Base-by-base conservation (phyloP, 2,329 filamentous ascomycete species). In the Aspergillus aculeatinus region DNA sequence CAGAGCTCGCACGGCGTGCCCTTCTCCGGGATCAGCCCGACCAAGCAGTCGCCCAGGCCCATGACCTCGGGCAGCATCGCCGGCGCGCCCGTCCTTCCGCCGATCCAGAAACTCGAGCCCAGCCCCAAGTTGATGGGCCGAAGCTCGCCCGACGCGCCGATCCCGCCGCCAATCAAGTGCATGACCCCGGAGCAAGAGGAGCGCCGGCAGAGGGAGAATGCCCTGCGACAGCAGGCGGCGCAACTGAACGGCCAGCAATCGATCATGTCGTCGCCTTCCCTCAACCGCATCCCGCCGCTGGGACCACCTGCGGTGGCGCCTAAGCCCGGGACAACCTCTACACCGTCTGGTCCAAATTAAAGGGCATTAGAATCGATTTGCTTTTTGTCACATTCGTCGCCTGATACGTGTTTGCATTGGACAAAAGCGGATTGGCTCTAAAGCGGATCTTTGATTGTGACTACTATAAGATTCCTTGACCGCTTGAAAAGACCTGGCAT, bases 1-100 rank as follows among this genome's bases (percentile, higher is more conserved):
- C 74, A 73, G 21, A 76, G 72, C 50, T 74, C 75, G 4, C 76
- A 76, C 33, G 69, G 70, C 14, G 65, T 74, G 55, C 67, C 74
- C 7, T 66, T 79, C 51, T 81, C 79, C 0, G 79, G 79, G 2
- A 74, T 80, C 27, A 81, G 79, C 31, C 79, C 79, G 12, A 79
- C 72, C 14, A 81, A 81, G 61, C 76, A 80, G 51, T 79, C 77
- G 11, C 77, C 78, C 29, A 72, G 76, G 7, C 72, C 74, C 2
- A 65, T 74, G 58, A 77, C 74, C 23, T 71, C 71, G 14, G 72
- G 72, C 51, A 66, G 71, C 42, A 65, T 76, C 51, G 66, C 69
- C 7, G 71, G 72, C 5, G 72, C 75, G 2, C 69, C 76, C 0
- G 68, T 79, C 10, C 64, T 79, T 21, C 77, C 76, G 27, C 76